These are phyloP conservation scores for Moelleriella libera DNA, from an alignment of 2,329 filamentous ascomycete genomes.

Conservation along the genomic window DNA sequence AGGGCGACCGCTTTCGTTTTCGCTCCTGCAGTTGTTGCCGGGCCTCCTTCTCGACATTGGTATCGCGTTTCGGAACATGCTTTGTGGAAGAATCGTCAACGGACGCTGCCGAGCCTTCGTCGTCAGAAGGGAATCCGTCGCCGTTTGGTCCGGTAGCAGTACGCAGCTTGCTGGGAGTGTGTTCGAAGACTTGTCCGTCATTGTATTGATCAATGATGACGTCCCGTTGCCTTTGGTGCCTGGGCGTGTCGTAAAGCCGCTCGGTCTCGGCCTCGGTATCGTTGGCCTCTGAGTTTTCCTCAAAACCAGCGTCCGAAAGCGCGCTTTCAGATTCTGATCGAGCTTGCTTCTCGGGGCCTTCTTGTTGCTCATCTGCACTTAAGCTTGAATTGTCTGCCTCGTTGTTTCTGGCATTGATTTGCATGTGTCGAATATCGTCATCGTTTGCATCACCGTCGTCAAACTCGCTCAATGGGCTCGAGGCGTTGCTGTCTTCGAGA, in stretches of 20 bases:
- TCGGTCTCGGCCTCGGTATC: conserved; percentile 88
- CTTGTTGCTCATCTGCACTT: conserved; percentile 12
- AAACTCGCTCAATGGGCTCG: conserved; percentile 86
- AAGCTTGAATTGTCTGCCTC: conserved; percentile 16
- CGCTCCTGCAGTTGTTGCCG: conserved; percentile 22
- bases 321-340: conserved; percentile 35
- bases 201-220: conserved; percentile 44
- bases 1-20: conserved; percentile 37
- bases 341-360: conserved; percentile 10
- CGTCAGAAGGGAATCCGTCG: conserved; percentile 26
- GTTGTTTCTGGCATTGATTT: conserved; percentile 22
- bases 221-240: conserved; percentile 47
- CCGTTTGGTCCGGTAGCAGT: conserved; percentile 19
- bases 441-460: conserved; percentile 65
- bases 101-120: conserved; percentile 20
- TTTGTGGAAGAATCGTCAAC: conserved; percentile 22
- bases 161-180: conserved; percentile 65
- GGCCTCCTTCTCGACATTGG: conserved; percentile 14
- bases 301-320: conserved; percentile 37
- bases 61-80: conserved; percentile 11
- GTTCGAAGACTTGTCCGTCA: conserved; percentile 41
- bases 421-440: conserved; percentile 49
- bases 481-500: conserved; percentile 55
- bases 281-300: conserved; percentile 29
- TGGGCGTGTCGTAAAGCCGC: conserved; percentile 78